Evolutionary conservation across 371 early-diverging fungal species (phyloP).

Genomic region (Umbelopsis sp.): DNA sequence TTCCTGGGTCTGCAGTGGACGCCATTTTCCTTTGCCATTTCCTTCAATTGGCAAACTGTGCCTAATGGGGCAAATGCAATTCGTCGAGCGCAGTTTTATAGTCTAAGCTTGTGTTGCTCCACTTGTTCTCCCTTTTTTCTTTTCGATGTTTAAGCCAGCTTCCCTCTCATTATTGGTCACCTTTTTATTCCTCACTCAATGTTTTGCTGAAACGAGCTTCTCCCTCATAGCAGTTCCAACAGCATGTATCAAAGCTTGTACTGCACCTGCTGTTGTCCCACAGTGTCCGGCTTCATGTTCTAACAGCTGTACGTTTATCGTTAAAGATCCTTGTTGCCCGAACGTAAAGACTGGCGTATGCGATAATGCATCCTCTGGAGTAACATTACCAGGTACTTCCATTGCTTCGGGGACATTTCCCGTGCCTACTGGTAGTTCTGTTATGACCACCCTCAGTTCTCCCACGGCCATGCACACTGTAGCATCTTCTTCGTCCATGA

Average conservation of each 20-base stretch:
- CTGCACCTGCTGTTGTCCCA: not conserved
- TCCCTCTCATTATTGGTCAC: not conserved
- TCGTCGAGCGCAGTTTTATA: not conserved
- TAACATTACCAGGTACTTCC: not conserved
- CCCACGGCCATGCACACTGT: not conserved
- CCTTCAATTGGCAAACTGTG: conserved; percentile 17
- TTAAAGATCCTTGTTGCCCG: not conserved
- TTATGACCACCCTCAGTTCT: not conserved
- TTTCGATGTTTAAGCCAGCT: not conserved
- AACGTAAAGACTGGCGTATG: conserved; percentile 2
- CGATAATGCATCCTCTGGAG: not conserved
- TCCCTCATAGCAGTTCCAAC: not conserved
- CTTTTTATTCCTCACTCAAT: not conserved
- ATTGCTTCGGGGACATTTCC: not conserved
- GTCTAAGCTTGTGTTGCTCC: not conserved
- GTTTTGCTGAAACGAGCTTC: not conserved
- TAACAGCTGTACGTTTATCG: conserved; percentile 3
- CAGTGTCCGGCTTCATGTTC: conserved; percentile 1
- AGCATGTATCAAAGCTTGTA: not conserved
- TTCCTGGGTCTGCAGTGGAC: not conserved
- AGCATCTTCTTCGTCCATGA: not conserved
- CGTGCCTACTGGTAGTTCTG: not conserved
- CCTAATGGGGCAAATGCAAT: not conserved
- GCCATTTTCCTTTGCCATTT: not conserved
- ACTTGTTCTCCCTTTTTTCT: not conserved